phyloP scores from a whole-genome alignment of 495 filamentous ascomycete genomes.

The Penicillium alfredii region DNA sequence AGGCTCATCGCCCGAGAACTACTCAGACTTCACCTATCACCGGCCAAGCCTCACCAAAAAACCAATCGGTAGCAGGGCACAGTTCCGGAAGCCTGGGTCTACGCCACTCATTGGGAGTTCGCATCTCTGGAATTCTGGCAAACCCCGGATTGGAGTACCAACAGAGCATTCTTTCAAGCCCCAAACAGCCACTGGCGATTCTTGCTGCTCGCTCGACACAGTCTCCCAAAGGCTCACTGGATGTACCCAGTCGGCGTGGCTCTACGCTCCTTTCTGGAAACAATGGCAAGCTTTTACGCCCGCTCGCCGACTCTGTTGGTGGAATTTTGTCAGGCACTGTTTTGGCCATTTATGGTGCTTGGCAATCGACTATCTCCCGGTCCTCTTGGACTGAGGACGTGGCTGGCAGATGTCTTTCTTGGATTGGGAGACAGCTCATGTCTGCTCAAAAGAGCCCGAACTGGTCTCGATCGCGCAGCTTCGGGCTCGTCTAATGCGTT shows the following conservation, averaged over 20 bases:
- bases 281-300: no score
- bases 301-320: conserved; percentile 1
- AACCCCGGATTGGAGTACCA: no score
- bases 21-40: not conserved
- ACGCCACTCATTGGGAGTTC: not conserved
- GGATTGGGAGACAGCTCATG: conserved; percentile 8
- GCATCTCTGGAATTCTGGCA: not conserved
- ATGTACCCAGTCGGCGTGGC: no score
- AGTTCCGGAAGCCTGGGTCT: not conserved
- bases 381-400: conserved; percentile 3
- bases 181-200: no score
- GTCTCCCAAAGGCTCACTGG: no score
- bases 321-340: conserved; percentile 6
- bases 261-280: no score
- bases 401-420: conserved; percentile 8
- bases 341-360: conserved; percentile 7
- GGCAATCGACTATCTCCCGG: conserved; percentile 5
- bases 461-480: not conserved
- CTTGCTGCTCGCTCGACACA: no score
- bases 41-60: no score
- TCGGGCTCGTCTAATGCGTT: not conserved
- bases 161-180: no score
- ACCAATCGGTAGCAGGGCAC: no score
- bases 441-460: conserved; percentile 9
- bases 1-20: not conserved